Base-by-base conservation (phyloP, 2,329 filamentous ascomycete species). In the Fusarium zealandicum region DNA sequence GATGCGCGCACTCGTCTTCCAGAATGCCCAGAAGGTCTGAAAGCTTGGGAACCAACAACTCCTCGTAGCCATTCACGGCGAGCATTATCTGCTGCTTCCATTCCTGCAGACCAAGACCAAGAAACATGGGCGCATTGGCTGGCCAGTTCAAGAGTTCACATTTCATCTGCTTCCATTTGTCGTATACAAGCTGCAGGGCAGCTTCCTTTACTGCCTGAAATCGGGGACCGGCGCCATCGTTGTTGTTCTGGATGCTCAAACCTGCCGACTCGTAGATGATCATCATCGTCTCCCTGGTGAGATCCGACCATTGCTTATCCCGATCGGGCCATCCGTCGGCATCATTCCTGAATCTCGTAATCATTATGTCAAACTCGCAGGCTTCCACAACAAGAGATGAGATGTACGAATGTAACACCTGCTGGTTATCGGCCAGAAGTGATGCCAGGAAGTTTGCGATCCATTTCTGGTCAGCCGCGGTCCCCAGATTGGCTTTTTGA, bases 391-490 rank as follows among this genome's bases (percentile, higher is more conserved):
- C 32, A 17, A 70, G 35, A 18, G 45, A 47, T 14, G 39, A 31
- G 22, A 67, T 18, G 31, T 70, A 70, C 8, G 42, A 28, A 13
- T 35, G 6, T 6, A 69, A 35, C 3, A 63, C 46, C 7, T 33
- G 4, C 7, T 56, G 49, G 6, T 45, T 42, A 2, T 38, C 14
- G 0, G 16, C 3, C 2, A 11, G 1, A 13, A 59, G 42, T 3
- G 27, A 20, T 1, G 7, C 2, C 4, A 57, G 28, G 27, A 55
- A 60, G 2, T 37, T 12, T 1, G 9, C 5, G 9, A 65, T n/a
- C 45, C 47, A 54, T 6, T 42, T 10, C 7, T 36, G 45, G 13
- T 63, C 51, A 1, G 30, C 41, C 0, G 2, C 1, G 6, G 16
- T 37, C 6, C 53, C 60, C 13, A 61, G n/a, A 12, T 30, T 36